Evolutionary conservation across 805 yeast genomes (phyloP), one percentile per base, ranked within the genome.

Genomic region (Isabelozyma rhagii): DNA sequence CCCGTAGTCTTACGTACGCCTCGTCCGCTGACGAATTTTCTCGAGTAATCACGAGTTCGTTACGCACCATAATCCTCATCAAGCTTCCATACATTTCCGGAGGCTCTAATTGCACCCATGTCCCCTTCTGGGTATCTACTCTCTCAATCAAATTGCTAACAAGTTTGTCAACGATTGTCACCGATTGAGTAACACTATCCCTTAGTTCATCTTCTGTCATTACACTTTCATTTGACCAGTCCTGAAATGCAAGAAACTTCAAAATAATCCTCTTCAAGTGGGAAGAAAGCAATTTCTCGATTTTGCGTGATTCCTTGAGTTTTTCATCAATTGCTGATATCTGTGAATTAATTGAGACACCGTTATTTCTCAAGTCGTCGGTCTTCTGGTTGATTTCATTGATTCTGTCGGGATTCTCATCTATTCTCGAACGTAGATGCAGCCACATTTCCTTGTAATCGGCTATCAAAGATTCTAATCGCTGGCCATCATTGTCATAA

Each of bases 31-130:
- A 34, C 4, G 53, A 47, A 31, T 47, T 51, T 10, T 41, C 45
- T 42, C 54, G 46, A 14, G 39, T 41, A 29, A 40, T 27, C 9
- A 53, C 43, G n/a, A 55, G 34, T 42, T 46, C 47, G 41, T 51
- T 53, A 25, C 54, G 38, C 4, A 47, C 39, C 49, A 56, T 39
- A 17, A 45, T 41, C 25, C 42, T 47, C 6, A 56, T 49, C 9
- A 56, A 36, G 28, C 44, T 31, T 8, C 39, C 49, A 9, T 51
- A 48, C 13, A 15, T 28, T 14, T 31, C 44, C 8, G 44, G 44
- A 4, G 50, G 45, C 8, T 51, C 45, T 3, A 56, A 39, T 31
- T 47, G 46, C 2, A 52, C 46, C 63, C 63, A 58, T 5, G 47
- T 46, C 8, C 31, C 21, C 3, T 50, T 21, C 9, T 31, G 41